Base-by-base conservation (phyloP, 441 rosid species). In the Pelargonium fulgidum region DNA sequence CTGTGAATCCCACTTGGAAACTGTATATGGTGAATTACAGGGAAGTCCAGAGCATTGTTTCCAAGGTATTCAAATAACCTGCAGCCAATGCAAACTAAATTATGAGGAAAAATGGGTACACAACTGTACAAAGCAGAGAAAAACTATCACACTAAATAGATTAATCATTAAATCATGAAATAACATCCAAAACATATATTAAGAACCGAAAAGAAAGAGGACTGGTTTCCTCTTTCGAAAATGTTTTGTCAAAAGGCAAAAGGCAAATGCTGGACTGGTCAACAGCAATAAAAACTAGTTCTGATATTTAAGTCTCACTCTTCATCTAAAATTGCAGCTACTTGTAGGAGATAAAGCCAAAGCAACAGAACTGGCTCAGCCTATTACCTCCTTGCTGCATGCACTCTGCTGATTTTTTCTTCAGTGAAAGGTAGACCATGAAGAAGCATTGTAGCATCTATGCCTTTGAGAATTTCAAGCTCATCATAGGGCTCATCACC, bases 11-110 rank as follows among this genome's bases (percentile, higher is more conserved):
- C 92, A 13, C 70, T 80, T 62, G 96, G 92, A 79, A 89, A 91
- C 67, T 82, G 83, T 63, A 93, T 85, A 77, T 91, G 96, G 85
- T 93, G 99, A 82, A 93, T 87, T 41, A 93, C 96, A 1, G 99
- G 96, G 78, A 88, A 86, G 56, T 79, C 78, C 42, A 91, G 76
- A 78, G 69, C 71, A 68, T 86, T 91, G 61, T 86, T 95, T 0
- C 85, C 78, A 13, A 93, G 82, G 77, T 80, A 91, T 87, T 93
- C 96, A 72, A 93, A 93, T 19, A 91, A 79, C 84, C 98, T 93
- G 85, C 75, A 77, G 70, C 8, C 59, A 66, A 17, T 52, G 36
- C 36, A 29, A 65, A 47, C 16, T 39, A 61, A 70, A 64, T 26
- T 5, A 64, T 78, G 70, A 75, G 71, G 47, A 70, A 29, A 29